A percentile compares a stretch with the other conserved stretches of the same genome.
Conservation (phyloP, 441 rosid genomes). For the Erodium trifolium region DNA sequence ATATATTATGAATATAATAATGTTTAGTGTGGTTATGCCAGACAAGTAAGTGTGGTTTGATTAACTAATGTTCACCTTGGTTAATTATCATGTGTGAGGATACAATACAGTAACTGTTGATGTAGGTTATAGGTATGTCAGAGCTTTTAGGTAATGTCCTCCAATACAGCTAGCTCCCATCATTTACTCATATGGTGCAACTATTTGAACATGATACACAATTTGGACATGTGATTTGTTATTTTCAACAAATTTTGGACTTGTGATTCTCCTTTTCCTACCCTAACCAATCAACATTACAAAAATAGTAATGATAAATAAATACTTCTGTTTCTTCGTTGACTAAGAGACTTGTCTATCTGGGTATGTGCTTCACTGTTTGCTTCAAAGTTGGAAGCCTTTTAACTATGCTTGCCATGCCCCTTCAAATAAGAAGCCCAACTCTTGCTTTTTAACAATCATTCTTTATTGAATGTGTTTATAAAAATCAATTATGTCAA, state of each 20-base stretch:
- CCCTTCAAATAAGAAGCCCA: slow-evolving; percentile 1
- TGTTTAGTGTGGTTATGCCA: not conserved
- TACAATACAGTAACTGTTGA: slow-evolving; percentile 5
- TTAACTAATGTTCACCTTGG: not conserved
- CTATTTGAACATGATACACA: not conserved
- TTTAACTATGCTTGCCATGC: not conserved
- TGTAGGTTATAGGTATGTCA: slow-evolving; percentile 5
- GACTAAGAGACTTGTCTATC: not conserved
- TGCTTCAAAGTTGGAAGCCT: slow-evolving; percentile 3
- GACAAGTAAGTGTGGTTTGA: not conserved
- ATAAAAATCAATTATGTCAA: not conserved
- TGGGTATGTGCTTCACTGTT: slow-evolving; percentile 3
- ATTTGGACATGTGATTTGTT: not conserved
- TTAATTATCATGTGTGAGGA: not conserved
- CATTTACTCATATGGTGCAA: not conserved
- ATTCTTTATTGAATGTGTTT: not conserved
- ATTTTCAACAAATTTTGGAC: not conserved
- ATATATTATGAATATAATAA: not conserved
- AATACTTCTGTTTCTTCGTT: not conserved
- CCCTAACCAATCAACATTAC: not conserved
- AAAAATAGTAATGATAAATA: not conserved
- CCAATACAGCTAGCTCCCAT: not conserved
- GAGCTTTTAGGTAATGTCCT: not conserved
- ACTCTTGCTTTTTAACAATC: not conserved
- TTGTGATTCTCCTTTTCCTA: not conserved